Base-by-base conservation (phyloP, 2,329 filamentous ascomycete species). In the Truncatella angustata region DNA sequence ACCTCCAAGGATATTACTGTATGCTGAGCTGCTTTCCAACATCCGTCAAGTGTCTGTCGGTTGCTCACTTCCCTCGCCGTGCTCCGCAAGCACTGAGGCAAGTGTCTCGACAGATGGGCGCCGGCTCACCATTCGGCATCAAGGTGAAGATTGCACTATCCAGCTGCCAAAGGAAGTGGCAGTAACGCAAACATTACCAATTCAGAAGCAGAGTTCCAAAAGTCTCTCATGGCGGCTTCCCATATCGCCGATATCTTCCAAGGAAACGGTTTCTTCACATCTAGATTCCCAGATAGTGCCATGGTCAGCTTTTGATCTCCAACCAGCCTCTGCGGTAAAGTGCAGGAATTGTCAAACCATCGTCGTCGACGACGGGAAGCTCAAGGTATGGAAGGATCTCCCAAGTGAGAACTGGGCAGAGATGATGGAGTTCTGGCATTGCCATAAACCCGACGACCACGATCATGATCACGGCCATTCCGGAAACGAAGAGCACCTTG, bases 381-480 rank as follows among this genome's bases (percentile, higher is more conserved):
- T 83, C 6, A 72, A 69, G 35, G 69, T 72, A 34, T 99, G 94
- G 93, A 96, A 93, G 70, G 91, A 99, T 64, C 74, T 99, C 16
- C 94, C 94, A 0, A 96, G 91, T 64, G 91, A 96, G 62, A 93
- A 96, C 64, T 99, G 94, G 94, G 95, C 94, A 0, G 94, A 99
- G 73, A 96, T 99, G 92, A 99, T 99, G 94, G 95, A 99, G 69
- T 96, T 99, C 61, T 99, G 94, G 94, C 95, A 99, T 70, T 99
- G 94, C 64, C 94, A 99, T 70, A 97, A 97, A 70, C 94, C 95
- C 35, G 79, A 85, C 55, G 76, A 84, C 51, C 75, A 84, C 55
- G 68, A 68, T 16, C 70, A 75, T 37, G 60, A 76, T 23, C 30
- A 36, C 5, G 24, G 16, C 5, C 26, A 32, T 5, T 14, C 30